phyloP scores from a whole-genome alignment of 805 yeast genomes.

The Priceomyces carsonii region DNA sequence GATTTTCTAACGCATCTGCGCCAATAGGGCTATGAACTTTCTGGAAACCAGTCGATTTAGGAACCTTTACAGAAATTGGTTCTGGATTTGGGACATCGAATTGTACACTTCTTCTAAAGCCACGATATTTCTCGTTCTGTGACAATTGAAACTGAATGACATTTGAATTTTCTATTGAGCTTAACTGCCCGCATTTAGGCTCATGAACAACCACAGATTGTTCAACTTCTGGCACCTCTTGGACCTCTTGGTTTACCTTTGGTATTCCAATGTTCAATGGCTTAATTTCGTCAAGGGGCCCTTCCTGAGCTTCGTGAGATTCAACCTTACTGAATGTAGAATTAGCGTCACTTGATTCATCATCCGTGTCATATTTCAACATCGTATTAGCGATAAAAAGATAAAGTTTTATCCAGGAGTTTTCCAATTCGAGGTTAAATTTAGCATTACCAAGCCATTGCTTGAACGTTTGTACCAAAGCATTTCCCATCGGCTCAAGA shows the following conservation, averaged over 20 bases:
- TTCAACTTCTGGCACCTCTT: neutral
- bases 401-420: slow-evolving; percentile 41
- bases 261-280: slow-evolving; percentile 25
- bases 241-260: neutral
- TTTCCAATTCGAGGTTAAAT: slow-evolving; percentile 32
- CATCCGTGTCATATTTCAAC: slow-evolving; percentile 23
- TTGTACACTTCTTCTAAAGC: slow-evolving; percentile 40
- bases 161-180: slow-evolving; percentile 4
- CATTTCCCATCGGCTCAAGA: slow-evolving; percentile 44
- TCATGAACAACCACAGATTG: slow-evolving; percentile 5
- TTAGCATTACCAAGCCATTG: slow-evolving; percentile 33
- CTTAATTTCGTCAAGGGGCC: slow-evolving; percentile 22
- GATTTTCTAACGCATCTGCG: too few relatives aligned
- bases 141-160: slow-evolving; percentile 26
- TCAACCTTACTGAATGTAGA: slow-evolving; percentile 18
- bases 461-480: slow-evolving; percentile 37
- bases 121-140: slow-evolving; percentile 38
- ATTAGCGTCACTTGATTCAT: slow-evolving; percentile 22
- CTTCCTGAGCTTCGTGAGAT: slow-evolving; percentile 11
- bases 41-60: slow-evolving; percentile 12
- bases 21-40: slow-evolving; percentile 5
- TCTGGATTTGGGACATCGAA: slow-evolving; percentile 15
- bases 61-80: slow-evolving; percentile 25
- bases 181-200: neutral
- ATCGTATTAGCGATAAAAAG: slow-evolving; percentile 40